Evolutionary conservation across 148 eudicot species (phyloP).

Genomic region (Bassia scoparia): DNA sequence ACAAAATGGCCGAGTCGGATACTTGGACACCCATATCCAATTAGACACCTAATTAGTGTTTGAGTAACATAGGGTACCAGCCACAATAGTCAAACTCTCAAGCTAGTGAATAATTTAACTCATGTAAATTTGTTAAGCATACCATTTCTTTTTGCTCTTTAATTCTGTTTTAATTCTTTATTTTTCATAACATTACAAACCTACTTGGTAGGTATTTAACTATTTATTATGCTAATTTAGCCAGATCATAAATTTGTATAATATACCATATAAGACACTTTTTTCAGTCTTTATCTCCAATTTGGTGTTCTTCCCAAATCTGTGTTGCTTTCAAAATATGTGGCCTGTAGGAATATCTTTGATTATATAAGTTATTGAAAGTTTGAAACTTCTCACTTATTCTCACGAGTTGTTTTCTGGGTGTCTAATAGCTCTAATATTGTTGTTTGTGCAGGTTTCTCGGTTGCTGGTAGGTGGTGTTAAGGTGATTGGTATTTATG

Average conservation of each 20-base stretch:
- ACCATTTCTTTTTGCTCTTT: background rate
- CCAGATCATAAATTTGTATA: background rate
- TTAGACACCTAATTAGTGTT: too few relatives aligned
- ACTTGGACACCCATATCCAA: too few relatives aligned
- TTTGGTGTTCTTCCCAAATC: background rate
- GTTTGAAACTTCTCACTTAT: background rate
- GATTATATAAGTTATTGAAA: background rate
- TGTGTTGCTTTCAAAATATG: background rate
- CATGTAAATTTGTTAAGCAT: too few relatives aligned
- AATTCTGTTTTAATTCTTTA: too few relatives aligned
- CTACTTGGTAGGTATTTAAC: background rate
- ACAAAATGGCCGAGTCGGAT: too few relatives aligned
- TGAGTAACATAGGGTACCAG: too few relatives aligned
- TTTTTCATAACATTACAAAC: background rate
- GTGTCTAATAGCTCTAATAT: background rate
- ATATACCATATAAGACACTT: background rate
- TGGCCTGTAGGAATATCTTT: background rate
- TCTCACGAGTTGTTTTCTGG: background rate
- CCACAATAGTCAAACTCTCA: too few relatives aligned
- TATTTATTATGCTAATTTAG: background rate
- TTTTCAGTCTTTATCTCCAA: too few relatives aligned
- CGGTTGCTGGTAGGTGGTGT: constrained; percentile 90
- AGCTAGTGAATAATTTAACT: too few relatives aligned
- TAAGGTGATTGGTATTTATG: constrained; percentile 78
- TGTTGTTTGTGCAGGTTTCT: constrained; percentile 51